These are phyloP conservation scores for Vairimorpha necatrix DNA, from an alignment of 371 early-diverging fungal species.

Conservation along the genomic window DNA sequence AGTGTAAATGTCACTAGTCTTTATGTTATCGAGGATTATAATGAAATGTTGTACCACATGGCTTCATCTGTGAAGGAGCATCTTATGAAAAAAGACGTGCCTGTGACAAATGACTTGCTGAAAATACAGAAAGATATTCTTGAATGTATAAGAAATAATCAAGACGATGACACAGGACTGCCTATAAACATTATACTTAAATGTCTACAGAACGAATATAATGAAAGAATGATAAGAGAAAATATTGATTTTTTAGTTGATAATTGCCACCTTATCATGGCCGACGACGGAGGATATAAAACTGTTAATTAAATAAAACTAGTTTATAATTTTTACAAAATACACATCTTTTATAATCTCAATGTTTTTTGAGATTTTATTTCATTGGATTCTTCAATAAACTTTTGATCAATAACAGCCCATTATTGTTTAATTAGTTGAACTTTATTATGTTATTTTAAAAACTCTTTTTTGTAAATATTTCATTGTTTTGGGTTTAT, in stretches of 20 bases:
- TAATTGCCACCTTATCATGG: conserved; percentile 50
- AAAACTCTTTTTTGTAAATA: too few relatives aligned
- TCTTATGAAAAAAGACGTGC: conserved; percentile 24
- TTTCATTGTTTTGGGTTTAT: too few relatives aligned
- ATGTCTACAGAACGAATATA: conserved; percentile 52
- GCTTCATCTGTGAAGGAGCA: conserved; percentile 35
- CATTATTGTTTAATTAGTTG: too few relatives aligned
- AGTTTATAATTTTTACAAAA: too few relatives aligned
- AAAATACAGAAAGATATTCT: conserved; percentile 56
- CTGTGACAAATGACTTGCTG: not conserved
- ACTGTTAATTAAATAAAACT: conserved; percentile 14
- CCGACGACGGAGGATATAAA: conserved; percentile 49
- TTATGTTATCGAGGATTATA: conserved; percentile 36
- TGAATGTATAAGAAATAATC: conserved; percentile 50
- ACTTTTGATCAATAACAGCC: too few relatives aligned
- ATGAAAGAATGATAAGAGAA: conserved; percentile 41
- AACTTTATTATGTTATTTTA: too few relatives aligned
- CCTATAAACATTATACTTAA: conserved; percentile 46
- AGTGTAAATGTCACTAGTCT: conserved; percentile 35
- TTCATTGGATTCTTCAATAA: too few relatives aligned
- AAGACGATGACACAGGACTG: conserved; percentile 54
- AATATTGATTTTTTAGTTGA: conserved; percentile 44
- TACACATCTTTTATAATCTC: too few relatives aligned
- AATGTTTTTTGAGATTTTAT: too few relatives aligned
- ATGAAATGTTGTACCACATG: conserved; percentile 48